Base-by-base conservation (phyloP, 2,329 filamentous ascomycete species). In the Zelopaecilomyces penicillatus region DNA sequence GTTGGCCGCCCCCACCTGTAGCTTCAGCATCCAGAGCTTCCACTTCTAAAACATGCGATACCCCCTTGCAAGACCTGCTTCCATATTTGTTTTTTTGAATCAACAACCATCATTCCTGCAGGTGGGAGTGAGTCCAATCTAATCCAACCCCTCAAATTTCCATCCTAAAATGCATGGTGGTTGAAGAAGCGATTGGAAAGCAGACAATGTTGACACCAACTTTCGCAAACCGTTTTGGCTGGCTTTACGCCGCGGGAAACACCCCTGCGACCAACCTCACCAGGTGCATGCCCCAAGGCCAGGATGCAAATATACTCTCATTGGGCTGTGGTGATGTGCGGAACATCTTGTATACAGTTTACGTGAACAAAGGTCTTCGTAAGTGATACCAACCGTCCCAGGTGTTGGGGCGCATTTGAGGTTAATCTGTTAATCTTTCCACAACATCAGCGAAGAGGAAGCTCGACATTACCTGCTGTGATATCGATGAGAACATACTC, bases 401-500 rank as follows among this genome's bases (percentile, higher is more conserved):
- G 19, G 2, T 19, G 19, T 19, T 19, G 3, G 3, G 19, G 19
- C 19, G 19, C 19, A 19, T 19, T 19, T 10, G 3, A 42, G 12
- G 5, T 32, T 29, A n/a, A 26, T 19, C 31, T 12, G 11, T 27
- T 30, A 10, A 12, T 37, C 31, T 37, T 9, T 37, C 9, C 5
- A 5, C n/a, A 28, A 9, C 8, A 6, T 9, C 27, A 70, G 65
- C 63, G 6, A 37, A 49, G 29, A 57, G 72, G 36, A 67, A 66
- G 34, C 57, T 79, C 4, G 74, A 78, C 49, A 60, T 81, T 37
- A 82, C 78, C 2, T 76, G 69, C 45, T 80, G 76, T 54, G 76
- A 82, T 54, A 50, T 65, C 37, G 65, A 77, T 29, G 58, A 68
- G 9, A 67, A 65, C 12, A 64, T 77, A 41, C 62, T 78, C 40